Percentiles rank a stretch among this genome's conserved stretches.
Evolutionary conservation across 169 alveolate genomes (phyloP).

Genomic region (Plasmodium malariae): DNA sequence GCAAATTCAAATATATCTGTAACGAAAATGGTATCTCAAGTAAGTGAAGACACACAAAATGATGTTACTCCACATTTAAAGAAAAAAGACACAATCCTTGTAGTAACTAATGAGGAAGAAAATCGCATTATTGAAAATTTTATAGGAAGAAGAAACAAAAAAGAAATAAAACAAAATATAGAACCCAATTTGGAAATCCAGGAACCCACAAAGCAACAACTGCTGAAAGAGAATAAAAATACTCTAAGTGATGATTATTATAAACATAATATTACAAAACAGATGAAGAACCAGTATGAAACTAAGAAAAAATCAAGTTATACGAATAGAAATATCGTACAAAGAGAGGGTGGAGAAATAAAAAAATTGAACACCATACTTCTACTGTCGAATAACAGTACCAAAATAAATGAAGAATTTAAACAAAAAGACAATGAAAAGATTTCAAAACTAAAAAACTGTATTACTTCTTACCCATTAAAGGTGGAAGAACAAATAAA

Average conservation of each 20-base stretch:
- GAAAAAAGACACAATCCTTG: neutral
- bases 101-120: constrained; percentile 37
- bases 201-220: neutral
- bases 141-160: constrained; percentile 47
- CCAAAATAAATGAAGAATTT: neutral
- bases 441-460: neutral
- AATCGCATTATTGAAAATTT: constrained; percentile 58
- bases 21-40: neutral
- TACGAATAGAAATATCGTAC: neutral
- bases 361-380: neutral
- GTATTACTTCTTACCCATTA: neutral
- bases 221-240: neutral
- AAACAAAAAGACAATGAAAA: constrained; percentile 6
- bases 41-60: neutral
- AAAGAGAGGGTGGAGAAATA: neutral
- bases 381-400: neutral
- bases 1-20: too few relatives aligned
- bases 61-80: neutral
- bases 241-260: neutral
- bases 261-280: too few relatives aligned
- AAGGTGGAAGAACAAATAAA: constrained; percentile 8
- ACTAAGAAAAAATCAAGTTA: neutral
- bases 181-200: neutral
- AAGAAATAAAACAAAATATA: too few relatives aligned
- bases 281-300: neutral